Percentiles rank a stretch among this genome's conserved stretches.
These are phyloP conservation scores for Suillus cothurnatus DNA, from an alignment of 768 basidiomycete species.

Conservation along the genomic window DNA sequence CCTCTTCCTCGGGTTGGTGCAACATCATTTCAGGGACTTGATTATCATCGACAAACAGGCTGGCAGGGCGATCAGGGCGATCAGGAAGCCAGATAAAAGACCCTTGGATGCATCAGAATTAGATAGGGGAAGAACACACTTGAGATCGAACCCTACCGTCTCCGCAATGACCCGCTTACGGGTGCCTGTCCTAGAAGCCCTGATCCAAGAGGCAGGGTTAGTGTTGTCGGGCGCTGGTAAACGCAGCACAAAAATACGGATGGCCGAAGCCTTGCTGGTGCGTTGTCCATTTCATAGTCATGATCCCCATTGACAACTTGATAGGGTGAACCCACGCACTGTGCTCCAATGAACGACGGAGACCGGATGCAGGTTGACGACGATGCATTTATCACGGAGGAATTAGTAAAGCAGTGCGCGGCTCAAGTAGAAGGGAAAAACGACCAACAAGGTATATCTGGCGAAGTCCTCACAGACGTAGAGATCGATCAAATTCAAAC, in stretches of 20 bases:
- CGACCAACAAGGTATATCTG: not conserved
- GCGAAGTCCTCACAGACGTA: not conserved
- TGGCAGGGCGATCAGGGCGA: slow-evolving; percentile 19
- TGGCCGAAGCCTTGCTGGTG: not conserved
- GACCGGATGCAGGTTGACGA: not conserved
- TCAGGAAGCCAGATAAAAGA: not conserved
- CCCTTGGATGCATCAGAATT: not conserved
- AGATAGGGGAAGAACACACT: not conserved
- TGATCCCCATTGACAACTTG: not conserved
- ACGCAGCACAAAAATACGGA: not conserved
- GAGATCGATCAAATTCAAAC: slow-evolving; percentile 4
- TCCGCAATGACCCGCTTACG: not conserved
- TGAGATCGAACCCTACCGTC: not conserved
- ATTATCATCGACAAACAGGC: slow-evolving; percentile 14
- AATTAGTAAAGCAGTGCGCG: not conserved
- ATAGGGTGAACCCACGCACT: not conserved
- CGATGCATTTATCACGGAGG: not conserved
- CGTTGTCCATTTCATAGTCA: not conserved
- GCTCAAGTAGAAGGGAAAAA: not conserved
- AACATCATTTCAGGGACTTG: slow-evolving; percentile 14
- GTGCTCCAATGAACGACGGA: not conserved
- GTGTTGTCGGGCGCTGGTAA: not conserved
- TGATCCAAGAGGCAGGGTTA: slow-evolving; percentile 4
- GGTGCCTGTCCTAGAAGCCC: not conserved
- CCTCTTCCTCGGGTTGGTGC: slow-evolving; percentile 28